Percentiles rank a stretch among this genome's conserved stretches.
These are phyloP conservation scores for Euryodendron excelsum DNA, from an alignment of 148 eudicot genomes.

Conservation along the genomic window DNA sequence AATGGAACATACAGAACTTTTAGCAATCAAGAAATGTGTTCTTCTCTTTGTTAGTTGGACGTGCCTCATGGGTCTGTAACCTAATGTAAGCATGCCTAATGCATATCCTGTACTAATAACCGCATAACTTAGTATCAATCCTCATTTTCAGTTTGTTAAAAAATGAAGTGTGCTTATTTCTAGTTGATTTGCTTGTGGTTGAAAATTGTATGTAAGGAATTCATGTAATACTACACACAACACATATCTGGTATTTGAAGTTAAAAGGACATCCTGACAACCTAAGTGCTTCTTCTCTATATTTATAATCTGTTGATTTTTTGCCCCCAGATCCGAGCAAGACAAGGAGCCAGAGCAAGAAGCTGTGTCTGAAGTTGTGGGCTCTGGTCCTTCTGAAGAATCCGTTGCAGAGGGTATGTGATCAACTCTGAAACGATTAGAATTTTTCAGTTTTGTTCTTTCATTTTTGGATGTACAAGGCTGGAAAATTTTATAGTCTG, in stretches of 20 bases:
- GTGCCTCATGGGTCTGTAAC: background rate
- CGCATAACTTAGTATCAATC: background rate
- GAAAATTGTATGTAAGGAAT: background rate
- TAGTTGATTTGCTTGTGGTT: background rate
- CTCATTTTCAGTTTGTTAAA: background rate
- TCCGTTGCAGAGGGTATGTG: slow-evolving; percentile 67
- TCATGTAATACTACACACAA: background rate
- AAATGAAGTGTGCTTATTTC: background rate
- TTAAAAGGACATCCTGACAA: background rate
- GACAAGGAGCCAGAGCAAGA: slow-evolving; percentile 96
- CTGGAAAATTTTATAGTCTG: background rate
- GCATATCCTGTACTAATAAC: background rate
- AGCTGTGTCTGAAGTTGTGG: slow-evolving; percentile 62
- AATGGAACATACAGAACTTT: background rate
- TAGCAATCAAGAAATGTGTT: background rate
- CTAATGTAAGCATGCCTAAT: background rate
- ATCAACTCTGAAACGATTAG: background rate
- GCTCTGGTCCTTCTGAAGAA: slow-evolving; percentile 73
- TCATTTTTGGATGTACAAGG: background rate
- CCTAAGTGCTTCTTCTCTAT: background rate
- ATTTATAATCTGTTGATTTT: background rate
- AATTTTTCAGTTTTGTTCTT: background rate
- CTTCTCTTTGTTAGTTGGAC: background rate
- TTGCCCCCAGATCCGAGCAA: slow-evolving; percentile 78
- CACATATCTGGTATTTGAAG: background rate